Evolutionary conservation across 768 basidiomycete genomes (phyloP).

Genomic region (Suillus fuscotomentosus): DNA sequence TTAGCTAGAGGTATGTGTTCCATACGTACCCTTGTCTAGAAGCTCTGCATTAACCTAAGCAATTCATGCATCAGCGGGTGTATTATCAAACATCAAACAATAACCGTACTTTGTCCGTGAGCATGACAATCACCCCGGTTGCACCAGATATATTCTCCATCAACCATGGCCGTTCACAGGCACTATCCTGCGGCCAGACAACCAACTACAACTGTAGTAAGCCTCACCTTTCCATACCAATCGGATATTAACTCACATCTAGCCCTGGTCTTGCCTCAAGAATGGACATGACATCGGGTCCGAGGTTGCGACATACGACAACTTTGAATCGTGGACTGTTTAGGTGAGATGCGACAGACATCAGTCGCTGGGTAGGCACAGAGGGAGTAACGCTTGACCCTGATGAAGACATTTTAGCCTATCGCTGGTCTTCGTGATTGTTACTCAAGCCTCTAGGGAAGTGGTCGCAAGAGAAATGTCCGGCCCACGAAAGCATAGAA

Average conservation of each 20-base stretch:
- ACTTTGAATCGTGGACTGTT: slow-evolving; percentile 36
- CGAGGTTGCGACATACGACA: slow-evolving; percentile 60
- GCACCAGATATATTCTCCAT: slow-evolving; percentile 70
- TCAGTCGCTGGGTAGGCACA: slow-evolving; percentile 21
- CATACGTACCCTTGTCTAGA: slow-evolving; percentile 32
- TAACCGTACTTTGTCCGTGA: slow-evolving; percentile 65
- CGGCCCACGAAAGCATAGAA: not conserved
- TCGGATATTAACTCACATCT: slow-evolving; percentile 40
- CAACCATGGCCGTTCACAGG: slow-evolving; percentile 68
- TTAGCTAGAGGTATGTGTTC: not conserved
- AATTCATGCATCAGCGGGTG: not conserved
- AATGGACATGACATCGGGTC: slow-evolving; percentile 61
- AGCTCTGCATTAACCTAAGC: slow-evolving; percentile 71
- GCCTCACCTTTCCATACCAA: not conserved
- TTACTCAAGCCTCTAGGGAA: not conserved
- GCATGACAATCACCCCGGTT: slow-evolving; percentile 58
- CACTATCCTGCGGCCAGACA: slow-evolving; percentile 50
- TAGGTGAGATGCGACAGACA: slow-evolving; percentile 22
- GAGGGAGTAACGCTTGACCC: slow-evolving; percentile 22
- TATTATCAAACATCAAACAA: not conserved
- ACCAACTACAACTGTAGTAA: slow-evolving; percentile 36
- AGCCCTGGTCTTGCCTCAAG: slow-evolving; percentile 48
- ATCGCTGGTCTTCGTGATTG: not conserved
- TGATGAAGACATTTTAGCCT: slow-evolving; percentile 22
- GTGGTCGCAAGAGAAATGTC: not conserved